A percentile compares a stretch with the other conserved stretches of the same genome.
These are phyloP conservation scores for Polyporus tsugae DNA, from an alignment of 1,284 basidiomycete genomes.

Conservation along the genomic window DNA sequence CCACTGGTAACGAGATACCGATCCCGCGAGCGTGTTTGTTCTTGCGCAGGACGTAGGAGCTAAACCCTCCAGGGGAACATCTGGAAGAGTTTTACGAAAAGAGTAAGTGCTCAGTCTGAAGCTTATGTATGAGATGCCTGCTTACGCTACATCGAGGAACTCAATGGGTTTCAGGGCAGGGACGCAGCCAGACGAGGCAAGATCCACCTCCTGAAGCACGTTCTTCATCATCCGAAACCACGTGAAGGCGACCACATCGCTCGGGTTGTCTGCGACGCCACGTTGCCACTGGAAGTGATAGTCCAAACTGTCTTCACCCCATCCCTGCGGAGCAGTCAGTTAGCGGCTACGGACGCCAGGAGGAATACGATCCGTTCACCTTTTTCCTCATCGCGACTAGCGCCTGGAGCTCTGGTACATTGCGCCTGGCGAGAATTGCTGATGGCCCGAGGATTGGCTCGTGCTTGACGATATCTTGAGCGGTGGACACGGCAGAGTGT, in stretches of 20 bases:
- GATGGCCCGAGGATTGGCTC: background rate
- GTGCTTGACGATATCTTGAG: background rate
- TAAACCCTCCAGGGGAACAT: constrained; percentile 46
- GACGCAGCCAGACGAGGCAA: constrained; percentile 14
- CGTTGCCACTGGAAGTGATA: constrained; percentile 12
- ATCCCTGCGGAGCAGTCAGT: constrained; percentile 9
- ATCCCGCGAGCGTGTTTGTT: constrained; percentile 39
- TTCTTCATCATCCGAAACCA: constrained; percentile 33
- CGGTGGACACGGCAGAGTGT: background rate
- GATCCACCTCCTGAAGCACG: constrained; percentile 33
- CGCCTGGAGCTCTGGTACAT: constrained; percentile 14
- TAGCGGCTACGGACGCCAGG: background rate
- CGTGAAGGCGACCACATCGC: background rate
- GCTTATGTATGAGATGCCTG: background rate
- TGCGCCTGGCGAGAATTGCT: constrained; percentile 11
- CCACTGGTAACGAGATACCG: constrained; percentile 40
- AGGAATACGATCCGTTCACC: background rate
- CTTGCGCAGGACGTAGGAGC: constrained; percentile 41
- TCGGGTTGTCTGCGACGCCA: background rate
- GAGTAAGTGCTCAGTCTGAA: background rate
- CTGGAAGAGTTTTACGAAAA: constrained; percentile 25
- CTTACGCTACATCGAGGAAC: constrained; percentile 37
- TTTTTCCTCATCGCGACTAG: constrained; percentile 9
- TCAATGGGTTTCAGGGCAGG: constrained; percentile 7
- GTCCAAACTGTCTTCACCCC: constrained; percentile 14